Percentiles rank a stretch among this genome's conserved stretches.
Conservation (phyloP, 2,329 filamentous ascomycete species). For the Sclerotinia glacialis region DNA sequence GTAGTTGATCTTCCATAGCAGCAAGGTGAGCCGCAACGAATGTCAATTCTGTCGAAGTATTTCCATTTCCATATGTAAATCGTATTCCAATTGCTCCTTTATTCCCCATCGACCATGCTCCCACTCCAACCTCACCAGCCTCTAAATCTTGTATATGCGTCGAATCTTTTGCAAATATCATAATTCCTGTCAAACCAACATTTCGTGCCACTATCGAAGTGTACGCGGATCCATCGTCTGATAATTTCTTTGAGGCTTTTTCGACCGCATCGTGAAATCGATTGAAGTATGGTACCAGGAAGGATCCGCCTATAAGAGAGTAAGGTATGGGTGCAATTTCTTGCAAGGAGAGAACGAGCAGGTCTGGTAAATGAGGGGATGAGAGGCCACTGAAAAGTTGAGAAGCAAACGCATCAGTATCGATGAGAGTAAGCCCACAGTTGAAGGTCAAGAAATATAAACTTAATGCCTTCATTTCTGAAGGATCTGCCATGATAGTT, state of each 20-base stretch:
- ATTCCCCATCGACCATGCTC: constrained; percentile 85
- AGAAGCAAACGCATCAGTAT: constrained; percentile 66
- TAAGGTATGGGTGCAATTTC: constrained; percentile 83
- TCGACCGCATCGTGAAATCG: constrained; percentile 70
- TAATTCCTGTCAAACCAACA: constrained; percentile 83
- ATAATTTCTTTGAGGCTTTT: constrained; percentile 52
- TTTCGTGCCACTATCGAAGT: constrained; percentile 69
- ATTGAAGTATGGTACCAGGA: constrained; percentile 72
- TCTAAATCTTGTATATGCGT: constrained; percentile 63
- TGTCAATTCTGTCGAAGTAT: constrained; percentile 62
- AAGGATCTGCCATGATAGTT: background rate
- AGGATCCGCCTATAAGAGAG: constrained; percentile 81
- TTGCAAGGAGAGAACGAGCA: constrained; percentile 71
- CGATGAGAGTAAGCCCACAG: constrained; percentile 70
- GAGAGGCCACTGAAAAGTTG: constrained; percentile 64
- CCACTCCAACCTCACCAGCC: constrained; percentile 80
- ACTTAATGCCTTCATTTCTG: constrained; percentile 46
- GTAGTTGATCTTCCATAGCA: constrained; percentile 76
- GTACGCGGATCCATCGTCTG: constrained; percentile 49
- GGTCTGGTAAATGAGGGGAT: constrained; percentile 56
- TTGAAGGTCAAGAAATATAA: constrained; percentile 87
- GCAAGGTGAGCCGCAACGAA: constrained; percentile 88
- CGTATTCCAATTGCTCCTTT: constrained; percentile 87
- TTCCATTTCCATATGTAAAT: constrained; percentile 53
- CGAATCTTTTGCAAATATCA: constrained; percentile 73